Base-by-base conservation (phyloP, 2,329 filamentous ascomycete species). In the Trichoderma aggressivum region DNA sequence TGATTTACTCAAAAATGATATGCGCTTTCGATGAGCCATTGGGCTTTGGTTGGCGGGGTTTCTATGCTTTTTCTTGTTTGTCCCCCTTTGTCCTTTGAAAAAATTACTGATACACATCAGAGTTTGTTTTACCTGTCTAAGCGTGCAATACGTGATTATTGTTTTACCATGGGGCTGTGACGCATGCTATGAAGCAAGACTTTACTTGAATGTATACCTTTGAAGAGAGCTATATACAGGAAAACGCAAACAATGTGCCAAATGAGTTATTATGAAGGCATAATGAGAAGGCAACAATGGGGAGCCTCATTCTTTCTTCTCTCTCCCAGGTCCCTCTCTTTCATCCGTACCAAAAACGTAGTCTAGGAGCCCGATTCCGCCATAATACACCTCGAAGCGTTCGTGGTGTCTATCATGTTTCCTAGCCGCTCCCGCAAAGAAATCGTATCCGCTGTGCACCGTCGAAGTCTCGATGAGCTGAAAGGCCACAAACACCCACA, bases 321-420 rank as follows among this genome's bases (percentile, higher is more conserved):
- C 61, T 60, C 70, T 72, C 59, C 62, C 70, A 36, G 66, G 43
- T 16, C 39, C 50, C 59, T 61, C 72, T 71, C 77, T 76, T 72
- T 78, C 77, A 24, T 78, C 79, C 0, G 87, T 89, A 24, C 84
- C 86, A 77, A 61, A 21, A 12, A 87, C n/a, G 83, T 84, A 87
- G 75, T 89, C 86, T 75, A 89, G 75, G 64, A 85, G 74, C 2
- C 85, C 86, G 73, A 88, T 79, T 0, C 81, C 83, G 1, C 86
- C 86, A 78, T 84, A 89, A 73, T 88, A 84, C 16, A 87, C 78
- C 70, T 84, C 82, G 74, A 88, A 88, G 73, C 83, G 83, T 80
- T 88, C 86, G 77, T 89, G 87, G 74, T 89, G 87, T 34, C 84
- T 76, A 78, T 89, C 87, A 77, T 89, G 87, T 76, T 83, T 83